Conservation (phyloP, 2,329 filamentous ascomycete genomes). For the Paracorniculantispora psalliotae region DNA sequence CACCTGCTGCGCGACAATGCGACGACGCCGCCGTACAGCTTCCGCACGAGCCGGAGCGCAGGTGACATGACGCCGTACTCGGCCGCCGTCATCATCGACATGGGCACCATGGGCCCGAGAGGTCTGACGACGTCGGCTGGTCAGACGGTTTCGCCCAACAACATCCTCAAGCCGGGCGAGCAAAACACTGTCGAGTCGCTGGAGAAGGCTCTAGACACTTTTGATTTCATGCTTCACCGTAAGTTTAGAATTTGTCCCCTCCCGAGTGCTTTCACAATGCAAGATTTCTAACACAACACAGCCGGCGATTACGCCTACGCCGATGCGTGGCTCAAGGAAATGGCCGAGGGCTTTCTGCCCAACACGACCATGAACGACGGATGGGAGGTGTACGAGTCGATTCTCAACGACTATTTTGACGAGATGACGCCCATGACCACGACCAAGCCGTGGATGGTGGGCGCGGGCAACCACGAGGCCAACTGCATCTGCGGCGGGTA, state of each 20-base stretch:
- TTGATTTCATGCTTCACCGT: background rate
- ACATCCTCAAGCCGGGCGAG: background rate
- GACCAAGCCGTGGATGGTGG: background rate
- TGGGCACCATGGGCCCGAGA: constrained; percentile 14
- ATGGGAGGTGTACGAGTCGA: background rate
- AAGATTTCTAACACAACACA: background rate
- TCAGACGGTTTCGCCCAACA: background rate
- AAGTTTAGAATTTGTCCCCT: no score
- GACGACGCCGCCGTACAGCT: background rate
- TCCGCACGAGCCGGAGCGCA: background rate
- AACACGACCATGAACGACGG: constrained; percentile 1
- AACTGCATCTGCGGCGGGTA: background rate
- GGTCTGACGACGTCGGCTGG: constrained; percentile 13
- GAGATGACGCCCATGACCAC: background rate
- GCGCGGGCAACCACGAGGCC: background rate
- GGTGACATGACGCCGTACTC: background rate
- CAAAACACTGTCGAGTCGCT: background rate
- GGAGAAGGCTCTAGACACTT: background rate
- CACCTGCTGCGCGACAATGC: background rate
- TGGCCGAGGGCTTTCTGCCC: background rate
- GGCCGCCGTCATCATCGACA: background rate
- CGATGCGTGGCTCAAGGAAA: background rate
- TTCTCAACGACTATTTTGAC: background rate
- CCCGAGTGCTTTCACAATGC: no score
- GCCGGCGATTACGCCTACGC: background rate